These are phyloP conservation scores for Truncatella angustata DNA, from an alignment of 2,329 filamentous ascomycete genomes.

Conservation along the genomic window DNA sequence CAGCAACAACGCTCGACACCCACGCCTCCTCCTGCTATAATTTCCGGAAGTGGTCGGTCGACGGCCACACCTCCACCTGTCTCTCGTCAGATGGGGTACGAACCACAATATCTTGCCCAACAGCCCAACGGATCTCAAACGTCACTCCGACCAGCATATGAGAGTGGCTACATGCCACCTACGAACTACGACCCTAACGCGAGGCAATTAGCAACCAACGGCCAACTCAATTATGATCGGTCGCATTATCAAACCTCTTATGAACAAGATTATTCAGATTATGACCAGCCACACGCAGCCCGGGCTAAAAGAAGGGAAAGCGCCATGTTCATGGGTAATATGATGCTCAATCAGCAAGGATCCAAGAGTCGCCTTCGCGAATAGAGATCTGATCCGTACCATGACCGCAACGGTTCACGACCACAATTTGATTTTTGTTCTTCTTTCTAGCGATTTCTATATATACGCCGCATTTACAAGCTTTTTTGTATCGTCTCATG, in stretches of 20 bases:
- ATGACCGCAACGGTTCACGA: neutral
- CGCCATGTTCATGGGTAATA: slow-evolving; percentile 52
- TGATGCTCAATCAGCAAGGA: slow-evolving; percentile 46
- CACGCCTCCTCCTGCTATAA: slow-evolving; percentile 44
- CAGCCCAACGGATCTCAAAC: slow-evolving; percentile 27
- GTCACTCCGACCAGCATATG: slow-evolving; percentile 42
- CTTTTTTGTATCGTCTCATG: slow-evolving; percentile 5
- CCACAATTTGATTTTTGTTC: neutral
- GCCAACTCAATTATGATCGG: slow-evolving; percentile 37
- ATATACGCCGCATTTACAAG: neutral
- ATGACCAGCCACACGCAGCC: slow-evolving; percentile 34
- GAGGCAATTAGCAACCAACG: slow-evolving; percentile 7
- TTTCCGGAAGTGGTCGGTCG: slow-evolving; percentile 32
- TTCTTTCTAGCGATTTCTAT: neutral
- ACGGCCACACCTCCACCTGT: slow-evolving; percentile 34
- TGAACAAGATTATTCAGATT: slow-evolving; percentile 30
- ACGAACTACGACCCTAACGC: slow-evolving; percentile 33
- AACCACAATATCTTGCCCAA: slow-evolving; percentile 41
- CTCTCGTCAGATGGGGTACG: slow-evolving; percentile 39
- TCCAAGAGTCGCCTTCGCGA: slow-evolving; percentile 55
- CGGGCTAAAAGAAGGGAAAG: slow-evolving; percentile 58
- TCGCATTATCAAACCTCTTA: slow-evolving; percentile 27
- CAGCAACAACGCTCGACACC: slow-evolving; percentile 41
- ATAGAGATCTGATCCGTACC: slow-evolving; percentile 38
- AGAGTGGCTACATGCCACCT: slow-evolving; percentile 36